Evolutionary conservation across 306 rosid species (phyloP).

Genomic region (Canavalia ensiformis): DNA sequence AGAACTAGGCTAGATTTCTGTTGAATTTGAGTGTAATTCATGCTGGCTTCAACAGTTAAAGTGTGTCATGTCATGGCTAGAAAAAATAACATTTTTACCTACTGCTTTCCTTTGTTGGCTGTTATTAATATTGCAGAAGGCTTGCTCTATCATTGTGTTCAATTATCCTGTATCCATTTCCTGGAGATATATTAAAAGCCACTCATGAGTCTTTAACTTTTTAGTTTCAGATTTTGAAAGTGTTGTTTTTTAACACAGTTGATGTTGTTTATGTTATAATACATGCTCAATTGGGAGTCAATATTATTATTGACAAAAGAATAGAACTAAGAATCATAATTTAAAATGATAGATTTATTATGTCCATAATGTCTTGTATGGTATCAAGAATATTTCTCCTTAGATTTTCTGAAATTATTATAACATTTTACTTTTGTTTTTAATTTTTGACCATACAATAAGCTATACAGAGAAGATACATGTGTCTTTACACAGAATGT

Average conservation of each 20-base stretch:
- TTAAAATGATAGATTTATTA: background rate
- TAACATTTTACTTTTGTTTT: background rate
- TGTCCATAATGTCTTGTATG: background rate
- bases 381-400: background rate
- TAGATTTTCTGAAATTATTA: background rate
- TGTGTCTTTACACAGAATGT: background rate
- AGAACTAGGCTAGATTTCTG: slow-evolving; percentile 82
- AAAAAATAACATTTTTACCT: slow-evolving; percentile 21
- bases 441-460: background rate
- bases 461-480: background rate
- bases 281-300: background rate
- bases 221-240: background rate
- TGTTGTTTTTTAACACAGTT: background rate
- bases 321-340: slow-evolving; percentile 1
- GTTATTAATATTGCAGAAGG: slow-evolving; percentile 32
- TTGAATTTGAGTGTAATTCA: slow-evolving; percentile 51
- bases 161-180: slow-evolving; percentile 15
- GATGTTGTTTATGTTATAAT: slow-evolving; percentile 17
- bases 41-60: background rate
- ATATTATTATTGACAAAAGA: background rate
- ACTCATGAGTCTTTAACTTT: background rate
- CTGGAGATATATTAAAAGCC: background rate
- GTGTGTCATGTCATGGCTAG: background rate
- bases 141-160: slow-evolving; percentile 33
- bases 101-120: slow-evolving; percentile 36